Conservation (phyloP, 1,284 basidiomycete species). For the Bjerkandera adusta region DNA sequence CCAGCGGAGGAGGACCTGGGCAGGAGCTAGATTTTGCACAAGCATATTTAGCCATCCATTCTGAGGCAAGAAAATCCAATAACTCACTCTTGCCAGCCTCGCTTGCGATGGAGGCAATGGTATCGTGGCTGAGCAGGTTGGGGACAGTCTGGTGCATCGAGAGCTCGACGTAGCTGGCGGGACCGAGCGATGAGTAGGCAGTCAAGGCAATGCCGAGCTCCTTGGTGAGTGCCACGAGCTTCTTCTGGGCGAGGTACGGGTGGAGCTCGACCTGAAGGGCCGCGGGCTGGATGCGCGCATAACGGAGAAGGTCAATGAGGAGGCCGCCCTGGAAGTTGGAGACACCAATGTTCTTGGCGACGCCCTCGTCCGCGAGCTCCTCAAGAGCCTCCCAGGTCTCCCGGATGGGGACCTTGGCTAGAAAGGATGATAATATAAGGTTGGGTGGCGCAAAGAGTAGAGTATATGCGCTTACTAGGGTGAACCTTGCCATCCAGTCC, state of each 20-base stretch:
- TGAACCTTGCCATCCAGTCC: conserved; percentile 62
- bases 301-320: conserved; percentile 65
- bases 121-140: conserved; percentile 53
- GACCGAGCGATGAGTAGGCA: conserved; percentile 79
- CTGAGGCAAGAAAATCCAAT: not conserved
- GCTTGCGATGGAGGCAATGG: conserved; percentile 45
- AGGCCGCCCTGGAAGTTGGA: conserved; percentile 66
- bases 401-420: conserved; percentile 65
- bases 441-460: no score
- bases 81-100: conserved; percentile 57
- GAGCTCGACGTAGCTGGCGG: conserved; percentile 67
- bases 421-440: not conserved
- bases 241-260: conserved; percentile 72
- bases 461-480: conserved; percentile 46
- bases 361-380: conserved; percentile 64
- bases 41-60: conserved; percentile 23
- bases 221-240: conserved; percentile 59
- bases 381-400: conserved; percentile 81
- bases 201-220: conserved; percentile 66
- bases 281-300: conserved; percentile 68
- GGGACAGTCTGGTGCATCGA: conserved; percentile 47
- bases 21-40: conserved; percentile 40
- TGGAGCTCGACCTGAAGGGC: conserved; percentile 80
- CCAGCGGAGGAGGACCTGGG: conserved; percentile 76
- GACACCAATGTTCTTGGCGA: conserved; percentile 75